Conservation (phyloP, 1,139 yeast species). For the Blastobotrys raffinosifermentans region DNA sequence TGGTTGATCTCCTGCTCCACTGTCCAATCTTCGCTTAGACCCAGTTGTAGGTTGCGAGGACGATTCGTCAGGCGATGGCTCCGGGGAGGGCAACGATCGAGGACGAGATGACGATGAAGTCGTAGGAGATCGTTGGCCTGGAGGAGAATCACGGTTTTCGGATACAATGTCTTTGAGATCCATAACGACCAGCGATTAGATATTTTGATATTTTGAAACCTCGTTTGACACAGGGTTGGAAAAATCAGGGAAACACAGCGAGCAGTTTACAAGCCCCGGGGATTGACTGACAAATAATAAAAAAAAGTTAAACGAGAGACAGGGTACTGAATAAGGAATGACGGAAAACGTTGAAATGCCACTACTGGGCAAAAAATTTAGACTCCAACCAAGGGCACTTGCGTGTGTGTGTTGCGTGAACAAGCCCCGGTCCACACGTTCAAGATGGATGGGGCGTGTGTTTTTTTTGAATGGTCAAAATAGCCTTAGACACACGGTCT, state of each 20-base stretch:
- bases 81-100: conserved; percentile 19
- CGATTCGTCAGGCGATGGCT: conserved; percentile 14
- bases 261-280: not conserved
- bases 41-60: not conserved
- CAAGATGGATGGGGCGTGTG: no score
- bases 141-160: conserved; percentile 6
- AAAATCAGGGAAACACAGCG: not conserved
- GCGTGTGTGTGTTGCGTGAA: no score
- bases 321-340: no score
- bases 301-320: not conserved
- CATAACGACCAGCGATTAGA: conserved; percentile 6
- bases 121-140: conserved; percentile 9
- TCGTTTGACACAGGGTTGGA: no score
- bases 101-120: conserved; percentile 11
- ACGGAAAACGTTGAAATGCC: no score
- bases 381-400: no score
- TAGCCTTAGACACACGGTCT: no score
- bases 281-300: not conserved
- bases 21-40: not conserved
- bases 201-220: no score
- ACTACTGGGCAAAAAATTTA: no score
- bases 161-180: conserved; percentile 15
- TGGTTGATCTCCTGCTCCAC: not conserved
- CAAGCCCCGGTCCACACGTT: no score
- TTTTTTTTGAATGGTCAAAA: no score